Conservation (phyloP, 2,329 filamentous ascomycete genomes). For the Penicillium sp. region DNA sequence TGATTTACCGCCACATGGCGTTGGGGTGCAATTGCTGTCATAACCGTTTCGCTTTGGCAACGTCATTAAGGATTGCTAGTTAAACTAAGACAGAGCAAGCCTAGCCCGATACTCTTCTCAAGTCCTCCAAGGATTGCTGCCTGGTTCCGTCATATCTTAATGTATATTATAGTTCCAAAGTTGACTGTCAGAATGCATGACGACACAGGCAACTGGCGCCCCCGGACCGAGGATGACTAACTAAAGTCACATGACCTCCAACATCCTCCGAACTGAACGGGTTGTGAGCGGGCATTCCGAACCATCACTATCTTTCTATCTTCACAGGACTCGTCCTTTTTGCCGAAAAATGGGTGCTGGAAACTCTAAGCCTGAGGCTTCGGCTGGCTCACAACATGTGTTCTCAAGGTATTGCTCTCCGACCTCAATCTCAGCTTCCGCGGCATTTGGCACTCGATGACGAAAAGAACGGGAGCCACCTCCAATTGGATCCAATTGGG, state of each 20-base stretch:
- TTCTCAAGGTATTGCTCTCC: constrained; percentile 54
- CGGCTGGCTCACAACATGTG: constrained; percentile 55
- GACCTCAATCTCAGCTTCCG: constrained; percentile 6
- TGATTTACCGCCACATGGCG: background rate
- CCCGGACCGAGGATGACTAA: constrained; percentile 3
- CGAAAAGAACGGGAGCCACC: constrained; percentile 12
- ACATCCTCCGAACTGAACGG: constrained; percentile 13
- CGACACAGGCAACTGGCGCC: background rate
- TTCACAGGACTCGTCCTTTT: constrained; percentile 7
- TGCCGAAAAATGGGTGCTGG: constrained; percentile 56
- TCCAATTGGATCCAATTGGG: constrained; percentile 3
- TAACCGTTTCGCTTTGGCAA: background rate
- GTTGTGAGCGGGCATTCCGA: constrained; percentile 6
- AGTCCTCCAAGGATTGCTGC: background rate
- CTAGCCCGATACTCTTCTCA: background rate
- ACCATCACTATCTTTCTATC: constrained; percentile 6
- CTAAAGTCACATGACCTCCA: background rate
- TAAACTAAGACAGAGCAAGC: background rate
- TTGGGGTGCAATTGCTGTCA: background rate
- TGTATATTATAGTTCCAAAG: background rate
- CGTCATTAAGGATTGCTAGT: background rate
- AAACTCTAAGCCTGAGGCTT: constrained; percentile 58
- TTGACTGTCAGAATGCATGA: background rate
- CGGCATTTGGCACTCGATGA: background rate
- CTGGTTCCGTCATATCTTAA: background rate